Conservation (phyloP, 768 basidiomycete genomes). For the Tricholoma flavovirens region DNA sequence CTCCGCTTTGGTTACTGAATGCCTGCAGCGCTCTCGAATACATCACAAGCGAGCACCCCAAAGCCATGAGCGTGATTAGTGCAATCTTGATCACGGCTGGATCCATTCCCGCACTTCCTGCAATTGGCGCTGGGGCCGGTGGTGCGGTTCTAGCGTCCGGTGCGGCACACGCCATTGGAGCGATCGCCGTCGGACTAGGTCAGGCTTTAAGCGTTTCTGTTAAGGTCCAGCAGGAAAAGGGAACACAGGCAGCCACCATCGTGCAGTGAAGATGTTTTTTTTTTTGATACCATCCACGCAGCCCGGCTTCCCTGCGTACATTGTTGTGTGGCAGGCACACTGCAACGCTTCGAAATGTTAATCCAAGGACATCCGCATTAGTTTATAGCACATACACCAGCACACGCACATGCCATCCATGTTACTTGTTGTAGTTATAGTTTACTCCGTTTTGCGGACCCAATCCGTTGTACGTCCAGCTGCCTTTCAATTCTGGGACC, state of each 20-base stretch:
- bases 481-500: constrained; percentile 34
- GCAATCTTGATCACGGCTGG: constrained; percentile 78
- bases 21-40: constrained; percentile 72
- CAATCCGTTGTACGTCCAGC: constrained; percentile 14
- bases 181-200: constrained; percentile 72
- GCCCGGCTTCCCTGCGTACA: neutral
- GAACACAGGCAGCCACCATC: constrained; percentile 13
- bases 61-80: constrained; percentile 64
- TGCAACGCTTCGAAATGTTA: neutral
- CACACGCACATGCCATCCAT: neutral
- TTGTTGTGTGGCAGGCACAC: neutral
- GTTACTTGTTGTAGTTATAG: constrained; percentile 1
- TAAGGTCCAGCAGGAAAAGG: constrained; percentile 25
- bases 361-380: neutral
- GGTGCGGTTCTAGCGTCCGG: constrained; percentile 69
- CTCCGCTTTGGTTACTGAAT: constrained; percentile 72
- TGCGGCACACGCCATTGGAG: constrained; percentile 73
- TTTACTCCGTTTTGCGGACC: neutral
- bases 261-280: constrained; percentile 1
- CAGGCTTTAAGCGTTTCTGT: constrained; percentile 35
- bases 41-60: constrained; percentile 70
- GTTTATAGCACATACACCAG: constrained; percentile 2
- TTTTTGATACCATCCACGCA: neutral
- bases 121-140: constrained; percentile 60
- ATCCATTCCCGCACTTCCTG: constrained; percentile 67